Evolutionary conservation across 2,329 filamentous ascomycete genomes (phyloP).

Genomic region (Beauveria medogensis): DNA sequence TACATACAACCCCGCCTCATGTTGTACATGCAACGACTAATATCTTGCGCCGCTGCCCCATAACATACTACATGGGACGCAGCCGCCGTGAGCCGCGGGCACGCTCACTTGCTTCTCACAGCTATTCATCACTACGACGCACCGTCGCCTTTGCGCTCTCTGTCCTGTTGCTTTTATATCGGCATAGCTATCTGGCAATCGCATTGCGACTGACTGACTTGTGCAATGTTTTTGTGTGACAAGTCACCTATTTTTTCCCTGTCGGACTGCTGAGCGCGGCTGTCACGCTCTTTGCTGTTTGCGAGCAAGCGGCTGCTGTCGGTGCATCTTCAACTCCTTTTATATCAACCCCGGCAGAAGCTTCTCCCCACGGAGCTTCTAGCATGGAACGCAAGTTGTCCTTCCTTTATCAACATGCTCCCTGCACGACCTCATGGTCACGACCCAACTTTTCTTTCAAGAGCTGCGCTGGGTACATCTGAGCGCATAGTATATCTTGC

Average conservation of each 20-base stretch:
- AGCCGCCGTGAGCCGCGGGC: not conserved
- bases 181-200: not conserved
- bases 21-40: constrained; percentile 10
- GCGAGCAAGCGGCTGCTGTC: not conserved
- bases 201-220: not conserved
- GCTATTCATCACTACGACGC: not conserved
- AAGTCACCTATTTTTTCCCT: not conserved
- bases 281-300: not conserved
- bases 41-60: constrained; percentile 1
- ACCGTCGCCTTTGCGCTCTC: not conserved
- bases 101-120: not conserved
- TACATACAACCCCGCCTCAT: constrained; percentile 4
- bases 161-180: not conserved
- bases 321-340: not conserved
- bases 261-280: not conserved
- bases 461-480: not conserved
- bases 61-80: not conserved
- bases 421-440: not conserved
- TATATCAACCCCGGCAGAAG: not conserved
- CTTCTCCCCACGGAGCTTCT: not conserved
- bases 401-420: not conserved
- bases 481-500: not conserved
- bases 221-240: not conserved
- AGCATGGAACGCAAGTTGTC: not conserved
- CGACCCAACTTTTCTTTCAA: not conserved